phyloP scores from a whole-genome alignment of 75 land plant species.

The Adiantum capillusveneris region DNA sequence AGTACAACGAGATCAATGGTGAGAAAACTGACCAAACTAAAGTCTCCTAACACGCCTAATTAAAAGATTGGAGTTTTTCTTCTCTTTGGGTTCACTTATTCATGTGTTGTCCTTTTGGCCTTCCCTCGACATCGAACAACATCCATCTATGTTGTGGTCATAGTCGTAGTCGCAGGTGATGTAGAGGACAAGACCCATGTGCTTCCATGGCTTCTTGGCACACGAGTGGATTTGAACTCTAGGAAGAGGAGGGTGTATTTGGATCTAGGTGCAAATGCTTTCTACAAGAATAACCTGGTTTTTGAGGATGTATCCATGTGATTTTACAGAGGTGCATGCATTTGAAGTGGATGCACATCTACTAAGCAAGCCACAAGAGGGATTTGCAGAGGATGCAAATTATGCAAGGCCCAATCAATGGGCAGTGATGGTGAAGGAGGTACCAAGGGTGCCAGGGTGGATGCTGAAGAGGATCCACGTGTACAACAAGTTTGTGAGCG shows the following conservation, averaged over 20 bases:
- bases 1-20: too few relatives aligned
- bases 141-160: too few relatives aligned
- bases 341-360: slow-evolving; percentile 17
- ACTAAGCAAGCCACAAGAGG: not conserved
- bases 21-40: too few relatives aligned
- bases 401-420: not conserved
- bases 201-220: slow-evolving; percentile 26
- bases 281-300: slow-evolving; percentile 37
- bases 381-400: slow-evolving; percentile 17
- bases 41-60: too few relatives aligned
- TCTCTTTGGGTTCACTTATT: too few relatives aligned
- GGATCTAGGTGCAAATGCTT: slow-evolving; percentile 29
- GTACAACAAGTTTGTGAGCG: slow-evolving; percentile 15
- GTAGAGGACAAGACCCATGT: slow-evolving; percentile 31
- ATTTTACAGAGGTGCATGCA: slow-evolving; percentile 40
- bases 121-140: too few relatives aligned
- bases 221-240: slow-evolving; percentile 8
- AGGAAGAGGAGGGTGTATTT: slow-evolving; percentile 10
- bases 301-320: slow-evolving; percentile 33
- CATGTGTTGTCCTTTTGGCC: too few relatives aligned
- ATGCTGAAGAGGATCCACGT: slow-evolving; percentile 22
- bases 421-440: slow-evolving; percentile 11
- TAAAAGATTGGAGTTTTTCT: too few relatives aligned
- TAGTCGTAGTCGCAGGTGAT: slow-evolving; percentile 4
- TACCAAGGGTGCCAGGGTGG: slow-evolving; percentile 23